Evolutionary conservation across 208 protist genomes (phyloP).

Genomic region (Acanthamoeba sp.): DNA sequence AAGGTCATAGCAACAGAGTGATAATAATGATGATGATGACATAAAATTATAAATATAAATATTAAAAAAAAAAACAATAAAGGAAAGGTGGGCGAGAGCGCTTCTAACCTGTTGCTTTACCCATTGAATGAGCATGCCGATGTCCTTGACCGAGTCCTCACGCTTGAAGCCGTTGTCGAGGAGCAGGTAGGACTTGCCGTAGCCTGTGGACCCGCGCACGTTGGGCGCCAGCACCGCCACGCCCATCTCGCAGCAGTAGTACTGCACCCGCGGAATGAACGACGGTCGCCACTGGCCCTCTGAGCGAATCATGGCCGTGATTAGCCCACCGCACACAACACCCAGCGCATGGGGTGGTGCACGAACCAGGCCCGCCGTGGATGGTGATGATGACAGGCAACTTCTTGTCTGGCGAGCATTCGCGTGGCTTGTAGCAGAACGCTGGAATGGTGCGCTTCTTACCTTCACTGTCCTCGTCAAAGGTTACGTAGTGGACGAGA

Average conservation of each 20-base stretch:
- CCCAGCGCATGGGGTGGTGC: neutral
- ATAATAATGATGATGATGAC: no score
- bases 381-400: constrained; percentile 53
- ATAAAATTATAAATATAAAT: no score
- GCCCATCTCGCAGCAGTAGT: constrained; percentile 60
- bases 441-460: neutral
- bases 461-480: constrained; percentile 5
- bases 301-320: no score
- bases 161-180: constrained; percentile 56
- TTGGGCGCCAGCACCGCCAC: constrained; percentile 60
- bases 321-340: no score
- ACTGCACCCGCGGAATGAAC: constrained; percentile 49
- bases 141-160: constrained; percentile 54
- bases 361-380: constrained; percentile 42
- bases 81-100: no score
- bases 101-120: constrained; percentile 19
- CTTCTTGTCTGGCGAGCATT: neutral
- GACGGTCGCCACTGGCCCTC: constrained; percentile 8
- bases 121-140: constrained; percentile 62
- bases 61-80: no score
- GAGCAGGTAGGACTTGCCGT: constrained; percentile 65
- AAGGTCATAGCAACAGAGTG: no score
- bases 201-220: constrained; percentile 50
- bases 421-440: constrained; percentile 46
- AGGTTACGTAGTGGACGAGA: constrained; percentile 25